Evolutionary conservation across 768 basidiomycete species (phyloP).

Genomic region (Suillus lakei): DNA sequence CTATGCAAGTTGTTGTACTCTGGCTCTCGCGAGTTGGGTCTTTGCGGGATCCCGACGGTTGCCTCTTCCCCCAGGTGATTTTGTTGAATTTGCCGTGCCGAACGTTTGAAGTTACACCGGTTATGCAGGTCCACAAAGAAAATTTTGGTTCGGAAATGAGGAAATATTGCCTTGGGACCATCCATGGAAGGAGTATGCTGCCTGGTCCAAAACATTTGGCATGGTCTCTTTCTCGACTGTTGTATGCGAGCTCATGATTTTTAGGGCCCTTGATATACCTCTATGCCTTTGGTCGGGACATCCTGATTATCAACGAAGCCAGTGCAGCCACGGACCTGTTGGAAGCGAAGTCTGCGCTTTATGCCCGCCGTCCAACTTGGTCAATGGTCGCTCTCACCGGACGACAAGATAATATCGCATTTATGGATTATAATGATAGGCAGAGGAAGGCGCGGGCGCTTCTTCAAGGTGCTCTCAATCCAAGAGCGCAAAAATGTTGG

Average conservation of each 20-base stretch:
- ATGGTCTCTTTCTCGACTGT: neutral
- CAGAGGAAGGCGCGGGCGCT: neutral
- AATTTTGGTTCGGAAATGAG: neutral
- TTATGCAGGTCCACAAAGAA: neutral
- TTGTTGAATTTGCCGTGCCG: neutral
- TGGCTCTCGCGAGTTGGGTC: neutral
- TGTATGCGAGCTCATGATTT: neutral
- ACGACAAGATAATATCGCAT: neutral
- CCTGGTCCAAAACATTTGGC: neutral
- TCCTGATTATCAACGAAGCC: neutral
- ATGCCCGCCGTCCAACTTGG: neutral
- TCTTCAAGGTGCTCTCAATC: neutral
- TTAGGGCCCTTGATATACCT: neutral
- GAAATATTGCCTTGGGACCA: neutral
- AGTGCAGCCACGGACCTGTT: neutral
- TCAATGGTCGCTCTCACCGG: neutral
- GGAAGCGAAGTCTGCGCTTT: neutral
- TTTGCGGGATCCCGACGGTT: neutral
- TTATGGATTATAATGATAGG: neutral
- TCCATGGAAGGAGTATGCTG: neutral
- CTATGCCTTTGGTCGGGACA: neutral
- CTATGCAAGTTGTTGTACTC: neutral
- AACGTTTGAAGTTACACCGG: neutral
- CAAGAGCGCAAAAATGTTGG: neutral
- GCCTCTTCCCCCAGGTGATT: neutral